phyloP scores from a whole-genome alignment of 2,329 filamentous ascomycete species.

The Diaporthe sp. region DNA sequence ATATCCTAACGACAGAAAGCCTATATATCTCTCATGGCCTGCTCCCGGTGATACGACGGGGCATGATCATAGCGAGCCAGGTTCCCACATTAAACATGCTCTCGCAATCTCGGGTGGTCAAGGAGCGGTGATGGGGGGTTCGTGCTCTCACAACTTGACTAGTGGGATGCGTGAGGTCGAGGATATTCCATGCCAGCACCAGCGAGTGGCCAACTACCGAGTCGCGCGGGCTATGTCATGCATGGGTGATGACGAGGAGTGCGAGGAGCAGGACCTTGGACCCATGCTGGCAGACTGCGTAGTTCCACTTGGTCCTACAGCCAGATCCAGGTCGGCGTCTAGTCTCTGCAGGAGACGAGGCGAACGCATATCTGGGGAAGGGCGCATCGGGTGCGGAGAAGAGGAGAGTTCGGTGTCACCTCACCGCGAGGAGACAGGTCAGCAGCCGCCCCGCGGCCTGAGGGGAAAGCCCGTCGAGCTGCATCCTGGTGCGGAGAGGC shows the following conservation, averaged over 20 bases:
- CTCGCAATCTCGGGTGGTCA: constrained; percentile 36
- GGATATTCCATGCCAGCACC: constrained; percentile 35
- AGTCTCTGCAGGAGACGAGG: constrained; percentile 1
- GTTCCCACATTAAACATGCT: neutral
- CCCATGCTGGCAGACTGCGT: neutral
- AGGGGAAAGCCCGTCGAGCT: neutral
- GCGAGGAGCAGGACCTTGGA: neutral
- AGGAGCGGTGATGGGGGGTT: constrained; percentile 33
- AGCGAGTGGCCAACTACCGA: constrained; percentile 34
- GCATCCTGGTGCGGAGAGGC: neutral
- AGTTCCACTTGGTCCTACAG: constrained; percentile 15
- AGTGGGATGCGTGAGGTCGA: constrained; percentile 20
- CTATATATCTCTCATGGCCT: constrained; percentile 6
- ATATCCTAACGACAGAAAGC: neutral
- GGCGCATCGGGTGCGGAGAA: constrained; percentile 35
- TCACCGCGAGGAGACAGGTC: neutral
- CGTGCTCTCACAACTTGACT: constrained; percentile 27
- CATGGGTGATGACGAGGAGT: neutral
- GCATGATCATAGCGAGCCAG: constrained; percentile 36
- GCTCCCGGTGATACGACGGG: constrained; percentile 1
- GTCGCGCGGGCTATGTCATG: constrained; percentile 30
- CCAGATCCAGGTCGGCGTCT: neutral
- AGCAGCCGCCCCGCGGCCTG: neutral
- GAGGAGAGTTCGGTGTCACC: constrained; percentile 12
- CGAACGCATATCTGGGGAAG: constrained; percentile 22